Evolutionary conservation across 495 filamentous ascomycete species (phyloP), one percentile per base, ranked within the genome.

Genomic region (Cryomyces minteri): DNA sequence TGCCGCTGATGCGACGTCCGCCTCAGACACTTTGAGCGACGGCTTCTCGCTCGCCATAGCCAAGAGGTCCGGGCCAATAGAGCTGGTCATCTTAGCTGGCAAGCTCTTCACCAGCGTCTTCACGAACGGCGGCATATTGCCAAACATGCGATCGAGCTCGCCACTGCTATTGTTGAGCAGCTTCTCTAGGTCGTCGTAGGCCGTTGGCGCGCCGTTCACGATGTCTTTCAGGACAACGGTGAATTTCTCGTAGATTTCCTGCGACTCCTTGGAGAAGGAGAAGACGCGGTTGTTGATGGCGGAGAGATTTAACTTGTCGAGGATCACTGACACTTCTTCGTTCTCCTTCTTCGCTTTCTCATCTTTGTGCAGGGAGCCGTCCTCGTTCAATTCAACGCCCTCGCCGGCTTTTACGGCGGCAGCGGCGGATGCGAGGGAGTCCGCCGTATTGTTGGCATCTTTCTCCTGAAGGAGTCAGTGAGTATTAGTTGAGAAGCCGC

Each of bases 161-260:
- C 73, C 72, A 54, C 90, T 83, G 18, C 76, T 79, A 56, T 84
- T 81, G 10, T 82, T 84, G 32, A 98, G 68, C 11, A 98, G 77
- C 52, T 70, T 64, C 30, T 84, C 74, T 8, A 98, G 77, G 62
- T 98, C 90, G 55, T 80, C 73, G 58, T 92, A 94, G 10, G 90
- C 90, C 0, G 88, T 92, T 28, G 88, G 88, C 5, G 82, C 88
- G 43, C 88, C 88, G 58, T 84, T 88, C 46, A 84, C 70, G n/a
- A 94, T 66, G 59, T 95, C 88, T 54, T 85, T 88, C 50, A 98
- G 77, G 31, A 95, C 78, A 37, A 85, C 63, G 14, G 82, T 84
- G 70, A 98, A 98, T 48, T 79, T 80, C 39, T 74, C 70, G 34
- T 92, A 68, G 4, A 94, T 70, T 48, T 86, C 77, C 55, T 82